Conservation (phyloP, 306 rosid species). For the Malus sylvestris region DNA sequence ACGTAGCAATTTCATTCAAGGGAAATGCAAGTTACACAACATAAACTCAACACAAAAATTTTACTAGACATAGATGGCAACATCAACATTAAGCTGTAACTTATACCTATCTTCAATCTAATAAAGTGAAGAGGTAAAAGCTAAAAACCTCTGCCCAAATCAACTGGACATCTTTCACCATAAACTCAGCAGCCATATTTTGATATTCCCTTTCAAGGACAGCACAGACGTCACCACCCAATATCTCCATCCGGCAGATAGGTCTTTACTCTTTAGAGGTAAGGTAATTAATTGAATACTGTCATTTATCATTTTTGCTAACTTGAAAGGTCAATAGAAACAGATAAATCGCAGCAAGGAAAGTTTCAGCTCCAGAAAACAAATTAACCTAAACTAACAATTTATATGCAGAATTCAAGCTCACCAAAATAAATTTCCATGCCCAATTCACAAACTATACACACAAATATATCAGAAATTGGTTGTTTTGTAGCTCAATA, state of each 20-base stretch:
- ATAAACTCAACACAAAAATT: background rate
- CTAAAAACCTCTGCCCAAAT: constrained; percentile 82
- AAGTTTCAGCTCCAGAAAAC: too few species aligned
- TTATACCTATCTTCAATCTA: background rate
- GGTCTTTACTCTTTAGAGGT: constrained; percentile 33
- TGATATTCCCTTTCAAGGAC: constrained; percentile 58
- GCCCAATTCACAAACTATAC: too few species aligned
- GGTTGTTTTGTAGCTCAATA: too few species aligned
- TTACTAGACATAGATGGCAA: background rate
- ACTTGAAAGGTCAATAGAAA: too few species aligned
- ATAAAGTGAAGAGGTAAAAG: too few species aligned
- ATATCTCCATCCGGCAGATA: constrained; percentile 82
- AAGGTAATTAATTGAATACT: too few species aligned
- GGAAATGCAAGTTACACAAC: background rate
- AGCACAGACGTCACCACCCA: constrained; percentile 58
- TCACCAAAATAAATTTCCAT: too few species aligned
- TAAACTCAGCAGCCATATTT: constrained; percentile 58
- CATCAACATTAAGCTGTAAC: background rate
- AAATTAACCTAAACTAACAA: too few species aligned
- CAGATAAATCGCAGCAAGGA: too few species aligned
- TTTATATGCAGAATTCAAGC: too few species aligned
- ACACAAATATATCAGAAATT: too few species aligned
- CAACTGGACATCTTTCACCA: constrained; percentile 80
- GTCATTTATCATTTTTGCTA: too few species aligned
- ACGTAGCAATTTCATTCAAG: background rate